Base-by-base conservation (phyloP, 495 filamentous ascomycete genomes). In the Penicillium samsonianum region DNA sequence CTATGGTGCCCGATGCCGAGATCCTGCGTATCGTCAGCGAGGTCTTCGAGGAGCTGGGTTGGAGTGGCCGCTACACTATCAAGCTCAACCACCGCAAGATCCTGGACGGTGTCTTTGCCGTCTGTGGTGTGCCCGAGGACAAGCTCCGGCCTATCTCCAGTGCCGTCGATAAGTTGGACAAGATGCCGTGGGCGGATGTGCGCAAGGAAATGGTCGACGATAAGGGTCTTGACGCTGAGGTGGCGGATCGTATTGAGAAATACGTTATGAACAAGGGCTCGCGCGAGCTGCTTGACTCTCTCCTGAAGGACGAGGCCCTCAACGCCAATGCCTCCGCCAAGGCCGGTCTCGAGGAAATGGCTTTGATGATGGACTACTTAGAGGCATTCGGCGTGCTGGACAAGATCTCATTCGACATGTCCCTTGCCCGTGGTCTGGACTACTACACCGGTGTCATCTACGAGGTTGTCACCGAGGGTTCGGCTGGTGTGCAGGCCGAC, bases 1-100 rank as follows among this genome's bases (percentile, higher is more conserved):
- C 88, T n/a, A 97, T 98, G 93, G 78, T 97, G 22, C 90, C 93
- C 44, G 93, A 97, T 72, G 90, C 93, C n/a, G 93, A 97, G 77
- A 87, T 96, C 52, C 72, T 98, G 57, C 76, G 87, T 41, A 91
- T 96, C 57, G 82, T 90, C 20, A 86, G 79, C 65, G 92, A 98
- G 69, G 87, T 96, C 14, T 96, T 98, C 60, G 87, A 92, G 63
- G 74, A 72, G 57, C 77, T 98, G 14, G 88, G 87, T 33, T 90
- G 83, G 86, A 76, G 80, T 46, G 88, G 82, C 58, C 82, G 72
- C 42, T 88, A 85, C 63, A 92, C 87, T 5, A 92, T 97, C 73
- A 97, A 97, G 79, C 81, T 96, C 70, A 98, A 97, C 78, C 91
- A 96, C 78, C 82, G 93, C 50, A 95, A 96, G 70, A 92, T 97